phyloP scores from a whole-genome alignment of 768 basidiomycete species.

The Mycena latifolia region DNA sequence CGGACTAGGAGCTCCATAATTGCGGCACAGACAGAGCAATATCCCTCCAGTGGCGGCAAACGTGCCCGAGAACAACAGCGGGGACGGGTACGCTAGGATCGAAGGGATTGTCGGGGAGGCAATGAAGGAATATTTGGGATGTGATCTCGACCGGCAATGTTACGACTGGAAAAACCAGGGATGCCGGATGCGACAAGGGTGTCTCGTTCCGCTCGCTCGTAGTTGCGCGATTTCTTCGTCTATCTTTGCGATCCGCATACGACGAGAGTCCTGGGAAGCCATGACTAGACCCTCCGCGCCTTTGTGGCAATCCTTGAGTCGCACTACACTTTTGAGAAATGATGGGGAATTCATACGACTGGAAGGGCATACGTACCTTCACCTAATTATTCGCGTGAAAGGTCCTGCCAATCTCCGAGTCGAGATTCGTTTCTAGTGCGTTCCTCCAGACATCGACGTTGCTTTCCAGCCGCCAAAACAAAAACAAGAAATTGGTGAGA shows the following conservation, averaged over 20 bases:
- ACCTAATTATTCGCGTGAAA: no score
- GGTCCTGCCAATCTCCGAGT: no score
- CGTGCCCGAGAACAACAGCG: neutral
- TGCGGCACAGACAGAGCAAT: conserved; percentile 15
- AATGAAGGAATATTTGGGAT: conserved; percentile 20
- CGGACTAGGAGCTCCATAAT: conserved; percentile 14
- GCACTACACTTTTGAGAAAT: no score
- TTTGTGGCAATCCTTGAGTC: no score
- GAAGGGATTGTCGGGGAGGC: conserved; percentile 15
- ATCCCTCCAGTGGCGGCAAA: conserved; percentile 26
- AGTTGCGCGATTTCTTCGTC: conserved; percentile 17
- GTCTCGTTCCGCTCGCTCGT: neutral
- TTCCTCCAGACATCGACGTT: no score
- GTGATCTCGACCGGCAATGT: conserved; percentile 24
- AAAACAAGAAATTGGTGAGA: no score
- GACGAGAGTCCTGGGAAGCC: neutral
- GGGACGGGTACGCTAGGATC: neutral
- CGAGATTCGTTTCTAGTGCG: no score
- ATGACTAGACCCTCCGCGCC: no score
- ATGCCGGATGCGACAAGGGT: conserved; percentile 1
- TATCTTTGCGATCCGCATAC: neutral
- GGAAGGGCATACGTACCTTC: no score
- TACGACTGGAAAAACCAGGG: conserved; percentile 17
- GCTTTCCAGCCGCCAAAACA: no score
- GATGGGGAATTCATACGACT: no score